These are phyloP conservation scores for Paspalum notatum DNA, from an alignment of 176 grass and related monocot genomes.

Conservation along the genomic window DNA sequence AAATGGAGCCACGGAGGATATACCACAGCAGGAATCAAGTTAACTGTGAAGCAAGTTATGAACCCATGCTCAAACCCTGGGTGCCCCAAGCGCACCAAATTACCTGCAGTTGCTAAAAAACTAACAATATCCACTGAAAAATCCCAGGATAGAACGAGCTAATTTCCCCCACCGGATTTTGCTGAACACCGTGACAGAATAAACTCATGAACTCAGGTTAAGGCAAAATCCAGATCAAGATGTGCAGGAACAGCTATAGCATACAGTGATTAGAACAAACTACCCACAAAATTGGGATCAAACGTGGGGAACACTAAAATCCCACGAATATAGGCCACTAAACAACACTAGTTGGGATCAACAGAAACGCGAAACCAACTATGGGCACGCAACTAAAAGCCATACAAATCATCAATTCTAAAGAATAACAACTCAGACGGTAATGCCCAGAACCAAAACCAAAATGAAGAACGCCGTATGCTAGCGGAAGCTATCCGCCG, in stretches of 20 bases:
- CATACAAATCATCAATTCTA: too few relatives aligned
- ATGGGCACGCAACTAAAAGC: too few relatives aligned
- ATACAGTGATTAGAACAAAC: conserved; percentile 10
- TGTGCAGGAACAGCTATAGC: not conserved
- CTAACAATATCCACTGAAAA: not conserved
- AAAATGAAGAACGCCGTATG: too few relatives aligned
- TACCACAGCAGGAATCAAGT: not conserved
- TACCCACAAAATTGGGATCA: not conserved
- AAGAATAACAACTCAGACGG: too few relatives aligned
- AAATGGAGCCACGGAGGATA: not conserved
- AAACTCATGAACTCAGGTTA: not conserved
- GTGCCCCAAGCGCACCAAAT: not conserved
- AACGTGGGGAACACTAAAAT: not conserved
- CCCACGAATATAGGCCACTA: not conserved
- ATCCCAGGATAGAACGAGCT: not conserved
- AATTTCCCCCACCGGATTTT: not conserved
- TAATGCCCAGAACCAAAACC: too few relatives aligned
- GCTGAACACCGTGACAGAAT: not conserved
- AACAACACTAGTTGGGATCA: not conserved
- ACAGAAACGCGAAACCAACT: not conserved
- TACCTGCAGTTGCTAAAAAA: too few relatives aligned
- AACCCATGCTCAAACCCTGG: conserved; percentile 16
- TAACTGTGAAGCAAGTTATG: not conserved
- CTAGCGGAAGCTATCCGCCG: too few relatives aligned
- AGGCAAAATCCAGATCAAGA: not conserved